These are phyloP conservation scores for Deinandra increscens DNA, from an alignment of 129 eudicot species.

Conservation along the genomic window DNA sequence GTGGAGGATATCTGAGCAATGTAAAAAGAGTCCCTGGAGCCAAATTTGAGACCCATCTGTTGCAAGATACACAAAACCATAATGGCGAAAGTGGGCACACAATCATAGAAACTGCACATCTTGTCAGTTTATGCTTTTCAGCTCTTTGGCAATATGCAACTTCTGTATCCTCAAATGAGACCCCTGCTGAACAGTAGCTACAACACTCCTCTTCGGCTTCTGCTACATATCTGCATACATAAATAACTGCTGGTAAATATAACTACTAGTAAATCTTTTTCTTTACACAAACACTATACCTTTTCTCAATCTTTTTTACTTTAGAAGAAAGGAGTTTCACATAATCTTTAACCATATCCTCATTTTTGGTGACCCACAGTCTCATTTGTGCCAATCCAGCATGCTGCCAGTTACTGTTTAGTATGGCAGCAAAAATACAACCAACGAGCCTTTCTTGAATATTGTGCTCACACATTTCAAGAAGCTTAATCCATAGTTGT, in stretches of 20 bases:
- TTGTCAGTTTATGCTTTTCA: conserved; percentile 47
- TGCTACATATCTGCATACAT: conserved; percentile 27
- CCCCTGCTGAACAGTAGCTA: conserved; percentile 63
- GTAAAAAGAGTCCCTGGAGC: conserved; percentile 57
- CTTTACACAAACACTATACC: conserved; percentile 39
- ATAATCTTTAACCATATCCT: conserved; percentile 25
- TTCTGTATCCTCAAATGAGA: conserved; percentile 71
- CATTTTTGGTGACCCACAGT: conserved; percentile 55
- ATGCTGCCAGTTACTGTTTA: conserved; percentile 45
- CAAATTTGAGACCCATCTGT: conserved; percentile 52
- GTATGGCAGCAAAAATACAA: conserved; percentile 47
- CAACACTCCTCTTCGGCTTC: conserved; percentile 48
- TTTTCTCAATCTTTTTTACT: conserved; percentile 48
- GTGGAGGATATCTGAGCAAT: conserved; percentile 43
- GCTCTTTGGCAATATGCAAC: conserved; percentile 53
- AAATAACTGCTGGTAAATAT: background rate
- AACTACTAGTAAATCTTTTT: background rate
- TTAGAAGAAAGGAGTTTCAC: conserved; percentile 49
- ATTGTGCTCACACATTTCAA: conserved; percentile 59
- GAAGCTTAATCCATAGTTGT: conserved; percentile 49
- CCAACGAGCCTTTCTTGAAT: conserved; percentile 65
- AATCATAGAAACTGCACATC: conserved; percentile 72
- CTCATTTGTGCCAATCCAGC: conserved; percentile 65
- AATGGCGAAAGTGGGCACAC: conserved; percentile 58
- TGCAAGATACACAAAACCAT: conserved; percentile 81